Evolutionary conservation across 768 basidiomycete species (phyloP), one percentile per base, ranked within the genome.

Genomic region (Lentinula lateritia): DNA sequence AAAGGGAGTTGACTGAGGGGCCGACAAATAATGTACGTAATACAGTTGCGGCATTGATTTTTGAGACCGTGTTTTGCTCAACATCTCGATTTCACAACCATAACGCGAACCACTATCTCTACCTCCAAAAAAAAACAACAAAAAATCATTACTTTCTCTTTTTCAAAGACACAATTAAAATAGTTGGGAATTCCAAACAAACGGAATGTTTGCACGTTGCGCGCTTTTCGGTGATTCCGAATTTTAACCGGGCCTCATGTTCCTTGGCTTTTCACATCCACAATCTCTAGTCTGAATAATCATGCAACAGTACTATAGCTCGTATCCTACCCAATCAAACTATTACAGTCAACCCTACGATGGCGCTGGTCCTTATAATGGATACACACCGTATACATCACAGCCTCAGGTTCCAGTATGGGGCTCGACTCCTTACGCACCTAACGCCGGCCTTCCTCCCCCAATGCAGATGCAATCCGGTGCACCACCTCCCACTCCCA

Each of bases 161-260:
- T 42, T 0, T 15, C 13, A 42, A 56, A 32, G 42, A 18, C 4
- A 42, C 5, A 41, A 43, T 10, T 5, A 18, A 38, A 13, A 43
- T 8, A 56, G 5, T 3, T 56, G 10, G 12, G 32, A 56, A 6
- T 55, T 45, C 15, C 0, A n/a, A 20, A 3, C 57, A 74, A 73
- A 76, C 70, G 73, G 76, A 77, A 78, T 74, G 66, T 66, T 58
- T 64, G 64, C 64, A 65, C 71, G 73, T 70, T 28, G 54, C 54
- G 54, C 54, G 54, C 54, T 56, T 56, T 18, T 56, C 54, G 54
- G 50, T 5, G 32, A 34, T 52, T 16, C 50, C 50, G 50, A 48
- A 48, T 23, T 20, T 23, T 23, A 10, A 48, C 46, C 52, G 52
- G 28, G 66, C 67, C 65, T 65, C 66, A 64, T 65, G 67, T 63